These are phyloP conservation scores for Zizania latifolia DNA, from an alignment of 176 grass and related monocot genomes.

Conservation along the genomic window DNA sequence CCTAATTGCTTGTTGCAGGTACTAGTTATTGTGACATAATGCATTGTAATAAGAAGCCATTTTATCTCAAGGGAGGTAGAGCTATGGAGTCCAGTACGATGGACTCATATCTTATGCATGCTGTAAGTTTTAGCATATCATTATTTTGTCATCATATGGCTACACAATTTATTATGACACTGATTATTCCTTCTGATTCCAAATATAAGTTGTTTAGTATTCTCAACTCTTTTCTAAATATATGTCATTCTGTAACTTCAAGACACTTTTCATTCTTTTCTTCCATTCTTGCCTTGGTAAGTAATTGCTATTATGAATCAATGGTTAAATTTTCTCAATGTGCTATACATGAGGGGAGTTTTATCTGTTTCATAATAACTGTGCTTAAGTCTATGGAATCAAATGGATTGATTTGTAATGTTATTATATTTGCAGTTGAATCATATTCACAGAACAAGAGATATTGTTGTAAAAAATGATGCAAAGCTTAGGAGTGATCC, in stretches of 20 bases:
- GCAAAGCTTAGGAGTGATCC: slow-evolving; percentile 61
- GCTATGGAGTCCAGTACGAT: slow-evolving; percentile 76
- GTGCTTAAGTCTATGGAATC: background rate
- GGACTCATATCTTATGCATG: slow-evolving; percentile 94
- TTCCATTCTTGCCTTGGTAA: background rate
- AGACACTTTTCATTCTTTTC: background rate
- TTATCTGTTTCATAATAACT: background rate
- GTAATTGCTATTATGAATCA: background rate
- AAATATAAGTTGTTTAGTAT: background rate
- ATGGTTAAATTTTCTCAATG: too few species aligned
- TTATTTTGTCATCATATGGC: slow-evolving; percentile 24
- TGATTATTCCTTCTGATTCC: background rate
- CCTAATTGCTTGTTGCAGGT: slow-evolving; percentile 46
- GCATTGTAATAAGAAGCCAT: slow-evolving; percentile 95
- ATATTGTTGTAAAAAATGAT: slow-evolving; percentile 81
- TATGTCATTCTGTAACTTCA: background rate
- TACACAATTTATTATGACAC: slow-evolving; percentile 5
- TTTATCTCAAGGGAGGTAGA: slow-evolving; percentile 80
- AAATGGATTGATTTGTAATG: slow-evolving; percentile 3
- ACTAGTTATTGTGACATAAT: slow-evolving; percentile 87
- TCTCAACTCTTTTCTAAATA: background rate
- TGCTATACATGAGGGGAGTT: background rate
- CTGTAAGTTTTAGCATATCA: slow-evolving; percentile 48
- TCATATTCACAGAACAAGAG: slow-evolving; percentile 84
- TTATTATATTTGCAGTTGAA: slow-evolving; percentile 61